Base-by-base conservation (phyloP, 257 asterid genomes). In the Perilla frutescens region DNA sequence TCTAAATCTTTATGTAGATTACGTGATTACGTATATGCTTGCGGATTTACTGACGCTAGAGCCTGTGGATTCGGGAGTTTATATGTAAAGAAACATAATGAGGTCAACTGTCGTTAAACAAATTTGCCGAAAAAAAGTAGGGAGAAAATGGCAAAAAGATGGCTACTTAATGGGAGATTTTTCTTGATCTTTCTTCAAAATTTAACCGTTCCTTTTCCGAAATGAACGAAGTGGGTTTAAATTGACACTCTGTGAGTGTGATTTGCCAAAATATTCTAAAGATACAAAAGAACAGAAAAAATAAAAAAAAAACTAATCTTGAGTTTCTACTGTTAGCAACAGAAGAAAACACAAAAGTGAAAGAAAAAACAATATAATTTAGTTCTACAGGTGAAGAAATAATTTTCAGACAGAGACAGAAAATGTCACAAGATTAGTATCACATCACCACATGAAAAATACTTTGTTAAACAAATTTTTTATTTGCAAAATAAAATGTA, bases 81-180 rank as follows among this genome's bases (percentile, higher is more conserved):
- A 8, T 79, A 29, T 26, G 57, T 54, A 74, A 68, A 53, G 74
- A 81, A 76, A 79, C 56, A 81, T 58, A 66, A 84, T 81, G 84
- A 77, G 90, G 95, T 87, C 88, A 87, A 82, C 84, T 77, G 87
- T 74, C 82, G 76, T 79, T 75, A 59, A 84, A 75, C 86, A 80
- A 74, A 59, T 68, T 77, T 74, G 68, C 48, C 62, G 41, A 66
- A 59, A 14, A 58, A 54, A 72, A 29, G 15, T 26, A 41, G 15
- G 39, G 15, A 43, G 9, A 13, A 50, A 71, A 56, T 45, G 77
- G 70, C 40, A 26, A 8, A 37, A 47, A 48, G 57, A 32, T 32
- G 48, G n/a, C 44, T n/a, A 36, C 70, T 13, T 48, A 69, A 31
- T 55, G 26, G 36, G 47, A 44, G 44, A 39, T 9, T 53, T 51